These are phyloP conservation scores for Candida orba DNA, from an alignment of 805 yeast species.

Conservation along the genomic window DNA sequence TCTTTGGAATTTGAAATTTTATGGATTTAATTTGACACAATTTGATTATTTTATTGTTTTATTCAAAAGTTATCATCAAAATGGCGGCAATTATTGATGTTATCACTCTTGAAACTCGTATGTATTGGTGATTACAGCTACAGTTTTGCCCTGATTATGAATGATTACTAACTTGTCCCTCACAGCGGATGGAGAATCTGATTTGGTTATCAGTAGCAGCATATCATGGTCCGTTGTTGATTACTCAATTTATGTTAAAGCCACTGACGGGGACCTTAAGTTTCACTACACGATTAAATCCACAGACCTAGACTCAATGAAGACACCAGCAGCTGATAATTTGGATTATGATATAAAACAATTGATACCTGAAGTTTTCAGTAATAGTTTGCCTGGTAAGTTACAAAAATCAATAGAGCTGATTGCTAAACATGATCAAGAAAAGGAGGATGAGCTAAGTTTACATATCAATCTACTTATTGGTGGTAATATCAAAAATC, in stretches of 20 bases:
- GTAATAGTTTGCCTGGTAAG: slow-evolving; percentile 1
- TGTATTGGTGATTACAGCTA: too few relatives aligned
- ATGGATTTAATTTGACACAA: background rate
- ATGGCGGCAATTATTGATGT: background rate
- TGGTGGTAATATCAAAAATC: slow-evolving; percentile 10
- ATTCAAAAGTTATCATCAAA: background rate
- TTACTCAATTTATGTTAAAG: background rate
- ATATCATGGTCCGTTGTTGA: background rate
- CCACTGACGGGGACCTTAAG: slow-evolving; percentile 7
- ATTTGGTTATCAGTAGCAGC: background rate
- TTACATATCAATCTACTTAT: slow-evolving; percentile 1
- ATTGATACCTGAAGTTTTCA: slow-evolving; percentile 4
- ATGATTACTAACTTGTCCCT: too few relatives aligned
- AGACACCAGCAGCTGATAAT: background rate
- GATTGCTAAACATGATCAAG: background rate
- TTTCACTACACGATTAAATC: background rate
- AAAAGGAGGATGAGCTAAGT: background rate
- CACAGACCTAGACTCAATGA: background rate
- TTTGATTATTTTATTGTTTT: background rate
- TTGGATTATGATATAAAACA: slow-evolving; percentile 2
- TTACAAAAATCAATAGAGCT: slow-evolving; percentile 3
- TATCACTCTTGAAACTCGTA: too few relatives aligned
- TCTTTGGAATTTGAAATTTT: background rate
- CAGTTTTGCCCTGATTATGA: too few relatives aligned
- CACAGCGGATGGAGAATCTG: background rate